These are phyloP conservation scores for Aureobasidium musti DNA, from an alignment of 2,329 filamentous ascomycete genomes.

Conservation along the genomic window DNA sequence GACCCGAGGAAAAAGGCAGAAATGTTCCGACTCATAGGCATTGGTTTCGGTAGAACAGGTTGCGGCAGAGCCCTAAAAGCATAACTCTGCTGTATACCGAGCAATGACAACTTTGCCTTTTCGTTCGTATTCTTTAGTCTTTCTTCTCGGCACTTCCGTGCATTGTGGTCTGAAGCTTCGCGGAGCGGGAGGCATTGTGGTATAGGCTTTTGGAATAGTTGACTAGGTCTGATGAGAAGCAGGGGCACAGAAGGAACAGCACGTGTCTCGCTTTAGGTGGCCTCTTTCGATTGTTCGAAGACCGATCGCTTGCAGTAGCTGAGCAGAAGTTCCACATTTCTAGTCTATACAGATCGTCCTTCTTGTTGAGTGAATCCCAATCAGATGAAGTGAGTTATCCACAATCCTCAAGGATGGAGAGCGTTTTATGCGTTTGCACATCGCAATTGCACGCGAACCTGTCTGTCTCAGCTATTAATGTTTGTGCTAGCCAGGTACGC, in stretches of 20 bases:
- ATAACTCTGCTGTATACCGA: conserved; percentile 16
- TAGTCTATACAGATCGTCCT: neutral
- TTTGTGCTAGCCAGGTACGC: conserved; percentile 13
- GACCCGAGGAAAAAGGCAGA: neutral
- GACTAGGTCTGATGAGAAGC: too few relatives aligned
- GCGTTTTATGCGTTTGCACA: conserved; percentile 16
- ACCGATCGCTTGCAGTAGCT: neutral
- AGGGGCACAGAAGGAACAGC: too few relatives aligned
- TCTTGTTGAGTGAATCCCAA: neutral
- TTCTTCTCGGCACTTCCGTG: neutral
- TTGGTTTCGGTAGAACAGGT: neutral
- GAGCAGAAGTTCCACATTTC: neutral
- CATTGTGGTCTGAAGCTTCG: conserved; percentile 6
- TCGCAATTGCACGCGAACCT: conserved; percentile 11
- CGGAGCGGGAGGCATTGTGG: neutral
- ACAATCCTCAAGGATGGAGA: neutral
- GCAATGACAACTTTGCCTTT: conserved; percentile 14
- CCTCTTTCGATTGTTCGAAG: conserved; percentile 11
- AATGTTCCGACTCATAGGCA: neutral
- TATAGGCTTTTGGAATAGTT: neutral
- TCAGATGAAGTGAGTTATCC: neutral
- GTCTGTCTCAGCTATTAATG: conserved; percentile 14
- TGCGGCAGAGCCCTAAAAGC: neutral
- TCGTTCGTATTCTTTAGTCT: neutral
- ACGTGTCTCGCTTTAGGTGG: too few relatives aligned